Evolutionary conservation across 2,329 filamentous ascomycete genomes (phyloP).

Genomic region (Aspergillus nomiae): DNA sequence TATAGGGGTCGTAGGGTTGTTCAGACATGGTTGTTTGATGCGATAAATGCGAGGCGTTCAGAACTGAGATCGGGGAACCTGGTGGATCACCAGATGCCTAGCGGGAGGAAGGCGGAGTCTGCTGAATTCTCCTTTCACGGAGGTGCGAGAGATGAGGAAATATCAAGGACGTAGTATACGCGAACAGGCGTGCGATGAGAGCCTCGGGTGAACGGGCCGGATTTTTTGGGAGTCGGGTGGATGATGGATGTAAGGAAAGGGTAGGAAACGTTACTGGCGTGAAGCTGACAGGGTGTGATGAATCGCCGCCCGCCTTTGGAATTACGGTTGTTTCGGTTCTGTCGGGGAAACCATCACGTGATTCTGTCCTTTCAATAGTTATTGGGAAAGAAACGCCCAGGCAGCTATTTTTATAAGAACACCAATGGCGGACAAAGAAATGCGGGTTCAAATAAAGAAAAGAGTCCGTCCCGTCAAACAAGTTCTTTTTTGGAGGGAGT

Average conservation of each 20-base stretch:
- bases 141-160: slow-evolving; percentile 4
- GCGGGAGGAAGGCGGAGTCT: slow-evolving; percentile 16
- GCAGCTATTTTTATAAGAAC: slow-evolving; percentile 19
- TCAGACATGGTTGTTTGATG: slow-evolving; percentile 54
- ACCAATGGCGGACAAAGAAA: slow-evolving; percentile 1
- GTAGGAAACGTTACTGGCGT: slow-evolving; percentile 15
- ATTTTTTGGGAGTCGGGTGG: slow-evolving; percentile 6
- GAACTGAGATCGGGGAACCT: slow-evolving; percentile 15
- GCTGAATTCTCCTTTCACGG: slow-evolving; percentile 16
- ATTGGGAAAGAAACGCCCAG: slow-evolving; percentile 18
- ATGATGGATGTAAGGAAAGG: slow-evolving; percentile 12
- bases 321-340: slow-evolving; percentile 27
- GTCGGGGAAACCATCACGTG: slow-evolving; percentile 28
- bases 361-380: slow-evolving; percentile 6
- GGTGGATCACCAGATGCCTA: slow-evolving; percentile 21
- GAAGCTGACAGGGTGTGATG: slow-evolving; percentile 30
- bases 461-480: not conserved
- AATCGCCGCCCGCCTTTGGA: slow-evolving; percentile 27
- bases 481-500: not conserved
- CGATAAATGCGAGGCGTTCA: slow-evolving; percentile 14
- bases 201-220: not conserved
- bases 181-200: slow-evolving; percentile 2
- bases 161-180: slow-evolving; percentile 5
- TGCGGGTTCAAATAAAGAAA: not conserved
- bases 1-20: slow-evolving; percentile 84